Conservation (phyloP, 371 early-diverging fungal genomes). For the Mucor racemosus region DNA sequence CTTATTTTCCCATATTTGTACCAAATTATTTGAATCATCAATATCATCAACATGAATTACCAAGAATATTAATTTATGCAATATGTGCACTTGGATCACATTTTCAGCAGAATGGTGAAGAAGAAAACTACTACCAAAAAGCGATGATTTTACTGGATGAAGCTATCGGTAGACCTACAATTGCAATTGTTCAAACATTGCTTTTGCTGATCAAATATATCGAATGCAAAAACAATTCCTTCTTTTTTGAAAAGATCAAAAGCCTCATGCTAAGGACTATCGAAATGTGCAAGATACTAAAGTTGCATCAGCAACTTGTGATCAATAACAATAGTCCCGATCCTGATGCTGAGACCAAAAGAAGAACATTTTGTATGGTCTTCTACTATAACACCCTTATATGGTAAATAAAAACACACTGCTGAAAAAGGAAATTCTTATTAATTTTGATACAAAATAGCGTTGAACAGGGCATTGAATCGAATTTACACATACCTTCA, state of each 20-base stretch:
- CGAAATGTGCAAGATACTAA: constrained; percentile 28
- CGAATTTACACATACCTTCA: background rate
- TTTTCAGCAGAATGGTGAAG: constrained; percentile 19
- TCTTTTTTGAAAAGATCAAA: constrained; percentile 25
- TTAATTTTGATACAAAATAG: constrained; percentile 10
- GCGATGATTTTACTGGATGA: constrained; percentile 63
- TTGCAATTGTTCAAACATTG: constrained; percentile 72
- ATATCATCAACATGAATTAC: constrained; percentile 22
- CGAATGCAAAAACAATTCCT: constrained; percentile 44
- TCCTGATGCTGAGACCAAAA: constrained; percentile 36
- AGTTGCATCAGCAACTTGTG: constrained; percentile 21
- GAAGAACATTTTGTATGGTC: constrained; percentile 49
- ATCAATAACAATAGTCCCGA: constrained; percentile 4
- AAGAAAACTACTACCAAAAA: constrained; percentile 34
- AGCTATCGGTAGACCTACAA: constrained; percentile 65
- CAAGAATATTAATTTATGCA: constrained; percentile 42
- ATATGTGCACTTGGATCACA: constrained; percentile 63
- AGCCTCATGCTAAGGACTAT: constrained; percentile 23
- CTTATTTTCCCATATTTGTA: constrained; percentile 31
- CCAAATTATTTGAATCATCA: constrained; percentile 25
- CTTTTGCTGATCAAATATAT: constrained; percentile 75
- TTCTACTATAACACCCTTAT: constrained; percentile 43
- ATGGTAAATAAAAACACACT: constrained; percentile 30
- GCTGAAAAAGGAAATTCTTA: constrained; percentile 13
- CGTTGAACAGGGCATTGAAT: constrained; percentile 29